Conservation (phyloP, 2,329 filamentous ascomycete species). For the Trichocomaceae sp. region DNA sequence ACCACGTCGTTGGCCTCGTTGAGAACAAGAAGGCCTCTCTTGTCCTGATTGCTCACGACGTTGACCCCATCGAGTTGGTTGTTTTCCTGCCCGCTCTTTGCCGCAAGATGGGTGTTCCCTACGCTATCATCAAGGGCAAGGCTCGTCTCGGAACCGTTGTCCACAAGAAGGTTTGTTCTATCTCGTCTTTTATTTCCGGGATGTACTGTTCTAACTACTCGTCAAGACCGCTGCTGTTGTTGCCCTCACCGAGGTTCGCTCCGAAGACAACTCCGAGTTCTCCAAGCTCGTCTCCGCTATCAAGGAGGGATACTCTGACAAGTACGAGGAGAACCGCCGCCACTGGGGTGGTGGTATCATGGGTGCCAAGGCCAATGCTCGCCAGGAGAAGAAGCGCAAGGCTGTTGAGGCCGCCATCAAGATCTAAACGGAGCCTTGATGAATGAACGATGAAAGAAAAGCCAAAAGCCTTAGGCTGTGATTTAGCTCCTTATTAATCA, state of each 20-base stretch:
- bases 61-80: conserved; percentile 98
- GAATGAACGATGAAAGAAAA: background rate
- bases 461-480: conserved; percentile 3
- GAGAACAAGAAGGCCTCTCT: conserved; percentile 99
- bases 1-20: conserved; percentile 95
- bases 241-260: conserved; percentile 91
- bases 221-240: conserved; percentile 84
- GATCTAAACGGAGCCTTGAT: conserved; percentile 60
- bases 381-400: conserved; percentile 84
- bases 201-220: background rate
- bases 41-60: conserved; percentile 98
- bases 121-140: conserved; percentile 99
- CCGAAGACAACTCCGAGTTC: conserved; percentile 97
- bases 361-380: conserved; percentile 82
- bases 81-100: conserved; percentile 98
- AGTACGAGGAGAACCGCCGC: conserved; percentile 83
- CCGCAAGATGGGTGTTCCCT: conserved; percentile 99
- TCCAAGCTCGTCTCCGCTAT: conserved; percentile 92
- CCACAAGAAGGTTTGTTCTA: conserved; percentile 81
- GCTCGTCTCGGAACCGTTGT: conserved; percentile 97
- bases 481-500: background rate
- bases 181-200: background rate
- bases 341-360: conserved; percentile 99
- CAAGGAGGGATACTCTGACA: conserved; percentile 97
- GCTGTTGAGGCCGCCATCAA: conserved; percentile 91